Conservation (phyloP, 192 early-diverging fungal species). For the Entomortierella chlamydospora region DNA sequence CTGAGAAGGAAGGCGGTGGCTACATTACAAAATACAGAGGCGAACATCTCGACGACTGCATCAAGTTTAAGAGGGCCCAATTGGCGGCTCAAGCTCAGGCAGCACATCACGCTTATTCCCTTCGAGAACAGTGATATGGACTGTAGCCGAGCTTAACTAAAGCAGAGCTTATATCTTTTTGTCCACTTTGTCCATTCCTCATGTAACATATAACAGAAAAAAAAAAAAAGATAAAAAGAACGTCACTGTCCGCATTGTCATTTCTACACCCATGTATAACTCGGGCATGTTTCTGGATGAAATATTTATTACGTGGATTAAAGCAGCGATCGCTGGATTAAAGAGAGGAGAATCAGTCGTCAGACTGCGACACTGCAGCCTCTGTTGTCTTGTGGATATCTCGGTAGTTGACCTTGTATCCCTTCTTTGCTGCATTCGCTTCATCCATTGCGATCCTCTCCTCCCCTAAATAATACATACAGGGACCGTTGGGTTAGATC, state of each 20-base stretch:
- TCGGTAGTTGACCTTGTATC: slow-evolving; percentile 43
- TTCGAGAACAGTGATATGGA: slow-evolving; percentile 6
- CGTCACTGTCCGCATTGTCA: background rate
- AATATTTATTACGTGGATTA: no score
- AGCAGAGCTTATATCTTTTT: background rate
- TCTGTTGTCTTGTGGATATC: slow-evolving; percentile 27
- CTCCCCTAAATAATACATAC: slow-evolving; percentile 15
- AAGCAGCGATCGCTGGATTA: no score
- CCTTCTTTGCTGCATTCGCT: slow-evolving; percentile 52
- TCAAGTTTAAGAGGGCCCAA: slow-evolving; percentile 56
- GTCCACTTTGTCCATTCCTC: background rate
- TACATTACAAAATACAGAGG: slow-evolving; percentile 69
- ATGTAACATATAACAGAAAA: background rate
- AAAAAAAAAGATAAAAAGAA: background rate
- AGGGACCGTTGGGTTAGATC: background rate
- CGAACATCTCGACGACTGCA: slow-evolving; percentile 65
- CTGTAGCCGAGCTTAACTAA: background rate
- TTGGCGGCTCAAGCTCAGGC: slow-evolving; percentile 23
- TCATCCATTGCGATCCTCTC: slow-evolving; percentile 44
- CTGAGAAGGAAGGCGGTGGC: slow-evolving; percentile 61
- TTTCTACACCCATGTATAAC: no score
- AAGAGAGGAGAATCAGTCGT: background rate
- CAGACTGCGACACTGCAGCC: background rate
- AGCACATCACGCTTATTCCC: slow-evolving; percentile 13
- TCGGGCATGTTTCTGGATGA: no score